Base-by-base conservation (phyloP, 176 grass and related monocot genomes). In the Rhynchospora pubera region DNA sequence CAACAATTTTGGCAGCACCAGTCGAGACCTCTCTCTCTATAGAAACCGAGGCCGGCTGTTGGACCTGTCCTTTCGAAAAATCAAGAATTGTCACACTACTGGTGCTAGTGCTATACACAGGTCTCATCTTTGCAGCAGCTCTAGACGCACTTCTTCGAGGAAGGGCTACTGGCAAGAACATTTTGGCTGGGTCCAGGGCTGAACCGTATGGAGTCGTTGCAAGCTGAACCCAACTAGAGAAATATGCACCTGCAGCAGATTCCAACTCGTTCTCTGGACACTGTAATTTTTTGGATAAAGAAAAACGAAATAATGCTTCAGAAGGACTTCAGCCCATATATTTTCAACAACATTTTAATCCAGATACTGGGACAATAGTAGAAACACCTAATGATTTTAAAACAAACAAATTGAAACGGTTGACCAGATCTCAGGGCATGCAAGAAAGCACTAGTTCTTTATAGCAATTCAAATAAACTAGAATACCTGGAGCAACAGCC, bases 151-250 rank as follows among this genome's bases (percentile, higher is more conserved):
- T 95, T 91, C 89, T 93, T 84, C 96, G 85, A 83, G 96, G 96
- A 89, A 99, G 96, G 23, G 89, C 90, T 86, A 99, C 87, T 79
- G 96, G 96, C 80, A 89, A 90, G 86, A 93, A 95, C 96, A 99
- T 95, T 91, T 90, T 95, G 47, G 79, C 65, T 43, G 89, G 85
- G 85, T 99, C 96, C 84, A 99, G 39, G 60, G 59, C 18, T 78
- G 87, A 91, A 46, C 96, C 96, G 82, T 91, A 99, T 71, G 96
- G 92, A 89, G 96, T 93, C 51, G 92, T 93, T 82, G 92, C 96
- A 86, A 99, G 76, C 79, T 95, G 90, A 57, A 95, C 26, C 96
- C 96, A 99, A 21, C 87, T 89, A 82, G 79, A 72, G 79, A 93
- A 99, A 87, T 99, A 95, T 67, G 72, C 83, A 62, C 72, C 83